Conservation (phyloP, 495 filamentous ascomycete genomes). For the Neurospora hispaniola region DNA sequence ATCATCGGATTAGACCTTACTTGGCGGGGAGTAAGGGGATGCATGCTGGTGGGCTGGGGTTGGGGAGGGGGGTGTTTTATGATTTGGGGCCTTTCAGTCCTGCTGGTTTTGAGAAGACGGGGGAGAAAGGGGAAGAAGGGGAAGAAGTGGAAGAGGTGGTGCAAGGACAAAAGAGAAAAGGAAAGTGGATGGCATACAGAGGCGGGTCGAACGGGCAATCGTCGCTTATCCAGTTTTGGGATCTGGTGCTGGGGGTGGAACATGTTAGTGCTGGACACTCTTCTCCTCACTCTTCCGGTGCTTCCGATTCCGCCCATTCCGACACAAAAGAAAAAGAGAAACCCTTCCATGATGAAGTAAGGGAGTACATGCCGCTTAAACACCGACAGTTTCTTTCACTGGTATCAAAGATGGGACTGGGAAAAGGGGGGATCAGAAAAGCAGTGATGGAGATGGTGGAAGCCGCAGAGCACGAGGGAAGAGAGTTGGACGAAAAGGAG, state of each 20-base stretch:
- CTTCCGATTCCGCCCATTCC: too few relatives aligned
- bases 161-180: slow-evolving; percentile 19
- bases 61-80: slow-evolving; percentile 80
- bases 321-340: slow-evolving; percentile 67
- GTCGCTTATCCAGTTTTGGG: slow-evolving; percentile 90
- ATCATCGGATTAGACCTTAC: slow-evolving; percentile 86
- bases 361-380: slow-evolving; percentile 80
- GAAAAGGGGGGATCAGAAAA: slow-evolving; percentile 5
- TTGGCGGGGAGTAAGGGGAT: slow-evolving; percentile 91
- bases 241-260: slow-evolving; percentile 81
- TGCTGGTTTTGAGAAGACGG: slow-evolving; percentile 31
- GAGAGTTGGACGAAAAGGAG: slow-evolving; percentile 50
- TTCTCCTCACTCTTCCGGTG: too few relatives aligned
- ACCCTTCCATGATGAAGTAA: slow-evolving; percentile 87
- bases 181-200: slow-evolving; percentile 64
- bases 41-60: too few relatives aligned
- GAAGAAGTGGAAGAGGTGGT: too few relatives aligned
- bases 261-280: slow-evolving; percentile 31
- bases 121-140: slow-evolving; percentile 56
- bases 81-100: slow-evolving; percentile 65
- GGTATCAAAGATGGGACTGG: slow-evolving; percentile 43
- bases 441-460: slow-evolving; percentile 6
- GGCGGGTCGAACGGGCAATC: slow-evolving; percentile 95
- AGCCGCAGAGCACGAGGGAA: slow-evolving; percentile 30
- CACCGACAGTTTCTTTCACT: slow-evolving; percentile 75